Percentiles rank a stretch among this genome's conserved stretches.
Evolutionary conservation across 2,329 filamentous ascomycete genomes (phyloP).

Genomic region (Apiospora pterosperma): DNA sequence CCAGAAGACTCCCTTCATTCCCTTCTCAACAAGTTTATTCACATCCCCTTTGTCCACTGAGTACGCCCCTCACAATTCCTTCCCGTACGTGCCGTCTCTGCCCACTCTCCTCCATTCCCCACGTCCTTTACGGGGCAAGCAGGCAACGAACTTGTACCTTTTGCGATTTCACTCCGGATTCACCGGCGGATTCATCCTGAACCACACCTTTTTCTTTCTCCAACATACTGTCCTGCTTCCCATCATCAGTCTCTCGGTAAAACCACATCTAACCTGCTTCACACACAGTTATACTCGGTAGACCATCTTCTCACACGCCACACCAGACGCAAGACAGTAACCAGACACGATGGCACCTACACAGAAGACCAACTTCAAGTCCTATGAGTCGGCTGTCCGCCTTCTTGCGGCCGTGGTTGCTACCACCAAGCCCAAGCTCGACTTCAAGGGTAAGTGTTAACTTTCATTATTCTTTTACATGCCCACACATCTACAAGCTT

Average conservation of each 20-base stretch:
- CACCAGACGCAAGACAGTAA: not conserved
- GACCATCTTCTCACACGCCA: not conserved
- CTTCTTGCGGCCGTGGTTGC: slow-evolving; percentile 60
- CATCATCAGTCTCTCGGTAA: not conserved
- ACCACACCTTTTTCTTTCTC: not conserved
- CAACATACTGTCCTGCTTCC: not conserved
- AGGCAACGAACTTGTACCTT: not conserved
- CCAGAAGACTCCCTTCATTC: not conserved
- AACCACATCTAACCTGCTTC: not conserved
- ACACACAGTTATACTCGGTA: not conserved
- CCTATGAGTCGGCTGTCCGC: slow-evolving; percentile 57
- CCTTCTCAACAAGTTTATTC: not conserved
- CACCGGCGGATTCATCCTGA: not conserved
- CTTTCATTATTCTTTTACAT: not conserved
- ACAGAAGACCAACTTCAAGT: slow-evolving; percentile 51
- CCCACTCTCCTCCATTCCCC: not conserved
- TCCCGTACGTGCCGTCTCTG: not conserved
- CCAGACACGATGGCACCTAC: slow-evolving; percentile 39
- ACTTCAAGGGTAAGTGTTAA: slow-evolving; percentile 55
- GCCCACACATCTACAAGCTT: not conserved
- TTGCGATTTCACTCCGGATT: not conserved
- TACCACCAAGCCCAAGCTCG: slow-evolving; percentile 50
- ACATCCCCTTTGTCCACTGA: not conserved
- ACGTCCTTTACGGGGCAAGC: not conserved
- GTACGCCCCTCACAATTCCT: not conserved